phyloP scores from a whole-genome alignment of 2,329 filamentous ascomycete genomes.

The Colletotrichum eremochloae region DNA sequence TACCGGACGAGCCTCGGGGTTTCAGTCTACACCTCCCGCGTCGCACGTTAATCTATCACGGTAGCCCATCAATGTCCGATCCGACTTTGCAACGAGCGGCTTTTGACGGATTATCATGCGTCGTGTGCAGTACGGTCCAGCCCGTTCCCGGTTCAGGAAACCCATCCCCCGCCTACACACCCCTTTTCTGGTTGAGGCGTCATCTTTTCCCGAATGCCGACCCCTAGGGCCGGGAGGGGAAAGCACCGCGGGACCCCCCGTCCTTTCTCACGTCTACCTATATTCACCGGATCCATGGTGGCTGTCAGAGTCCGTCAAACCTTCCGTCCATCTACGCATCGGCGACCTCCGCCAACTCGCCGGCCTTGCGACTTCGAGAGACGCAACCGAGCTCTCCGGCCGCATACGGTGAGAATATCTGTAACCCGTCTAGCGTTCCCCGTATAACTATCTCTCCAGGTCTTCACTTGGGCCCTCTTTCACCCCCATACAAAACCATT shows the following conservation, averaged over 20 bases:
- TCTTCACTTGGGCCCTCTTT: background rate
- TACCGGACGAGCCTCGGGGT: background rate
- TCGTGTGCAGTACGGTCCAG: slow-evolving; percentile 16
- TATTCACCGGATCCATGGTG: slow-evolving; percentile 1
- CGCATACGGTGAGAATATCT: background rate
- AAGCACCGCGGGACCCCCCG: slow-evolving; percentile 5
- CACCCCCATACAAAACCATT: background rate
- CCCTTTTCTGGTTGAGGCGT: slow-evolving; percentile 17
- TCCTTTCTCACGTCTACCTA: slow-evolving; percentile 13
- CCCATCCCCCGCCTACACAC: background rate
- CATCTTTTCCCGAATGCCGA: slow-evolving; percentile 9
- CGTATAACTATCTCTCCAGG: background rate
- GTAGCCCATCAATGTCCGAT: slow-evolving; percentile 2
- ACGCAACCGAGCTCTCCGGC: background rate
- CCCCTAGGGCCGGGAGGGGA: background rate
- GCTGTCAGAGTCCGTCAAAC: background rate
- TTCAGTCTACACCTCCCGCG: background rate
- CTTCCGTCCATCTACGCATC: background rate
- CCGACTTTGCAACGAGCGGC: slow-evolving; percentile 20
- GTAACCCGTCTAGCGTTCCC: background rate
- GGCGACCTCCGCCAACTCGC: background rate
- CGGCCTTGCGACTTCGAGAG: background rate
- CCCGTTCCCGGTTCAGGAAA: slow-evolving; percentile 17
- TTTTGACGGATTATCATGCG: background rate
- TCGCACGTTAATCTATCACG: slow-evolving; percentile 7